Base-by-base conservation (phyloP, 2,329 filamentous ascomycete genomes). In the Microcyclospora tardicrescens region DNA sequence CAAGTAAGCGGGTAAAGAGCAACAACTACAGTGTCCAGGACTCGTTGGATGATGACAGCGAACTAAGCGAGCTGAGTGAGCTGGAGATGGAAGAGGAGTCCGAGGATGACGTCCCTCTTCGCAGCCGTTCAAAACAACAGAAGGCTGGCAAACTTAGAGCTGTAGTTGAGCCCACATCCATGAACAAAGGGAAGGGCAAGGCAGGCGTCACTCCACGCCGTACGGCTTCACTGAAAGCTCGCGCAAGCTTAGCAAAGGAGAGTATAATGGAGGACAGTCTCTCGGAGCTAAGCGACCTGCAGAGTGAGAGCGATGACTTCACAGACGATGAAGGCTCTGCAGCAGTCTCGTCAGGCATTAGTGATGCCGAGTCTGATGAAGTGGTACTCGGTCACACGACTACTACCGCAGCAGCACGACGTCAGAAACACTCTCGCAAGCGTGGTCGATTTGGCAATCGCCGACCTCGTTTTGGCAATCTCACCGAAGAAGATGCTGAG, bases 1-100 rank as follows among this genome's bases (percentile, higher is more conserved):
- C 47, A 9, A 46, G 46, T 37, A 60, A 60, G 43, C 48, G 52
- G 6, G 36, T 31, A 11, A 58, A 55, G 42, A 38, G 38, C n/a
- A 31, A 30, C 6, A 39, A 34, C 19, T 12, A 28, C n/a, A 27
- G 43, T 14, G 39, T 57, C 15, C 40, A 51, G 6, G 55, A 58
- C 35, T 53, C 55, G 2, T 52, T 56, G 14, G 53, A 54, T 24
- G 47, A 51, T 10, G 40, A 48, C 28, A 52, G 50, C 35, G 48
- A 50, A 32, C 51, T 59, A 34, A 55, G 51, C 36, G 58, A 63
- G 2, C 58, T 63, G 33, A 48, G 43, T 42, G 50, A 50, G 36
- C 31, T 37, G 8, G 48, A 53, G 28, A 51, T 47, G 39, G 52
- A 52, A 35, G 19, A 24, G 19, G 19, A 24, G 19, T 24, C 30